Conservation (phyloP, 2,329 filamentous ascomycete genomes). For the Shiraia bambusicola region DNA sequence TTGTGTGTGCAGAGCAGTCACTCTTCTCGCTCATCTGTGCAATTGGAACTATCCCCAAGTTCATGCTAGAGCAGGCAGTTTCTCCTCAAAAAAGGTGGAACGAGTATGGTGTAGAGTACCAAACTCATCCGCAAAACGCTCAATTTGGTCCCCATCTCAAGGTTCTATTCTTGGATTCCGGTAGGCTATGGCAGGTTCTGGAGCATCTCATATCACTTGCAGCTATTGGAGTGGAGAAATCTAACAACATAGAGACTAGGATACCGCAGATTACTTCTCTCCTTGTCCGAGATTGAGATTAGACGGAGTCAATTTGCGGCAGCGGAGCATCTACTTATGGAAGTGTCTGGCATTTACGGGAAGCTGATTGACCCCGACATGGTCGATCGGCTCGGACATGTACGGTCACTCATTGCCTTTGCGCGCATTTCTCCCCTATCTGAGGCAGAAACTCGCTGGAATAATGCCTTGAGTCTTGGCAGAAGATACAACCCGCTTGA, state of each 20-base stretch:
- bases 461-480: no score
- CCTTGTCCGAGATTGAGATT: neutral
- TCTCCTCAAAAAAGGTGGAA: neutral
- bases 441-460: no score
- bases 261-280: neutral
- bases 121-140: neutral
- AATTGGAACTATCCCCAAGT: neutral
- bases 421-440: no score
- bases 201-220: neutral
- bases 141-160: neutral
- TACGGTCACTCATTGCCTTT: no score
- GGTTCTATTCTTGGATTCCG: neutral
- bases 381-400: slow-evolving; percentile 6
- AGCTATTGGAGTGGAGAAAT: neutral
- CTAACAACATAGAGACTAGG: neutral
- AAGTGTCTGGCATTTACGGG: slow-evolving; percentile 6
- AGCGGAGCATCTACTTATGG: slow-evolving; percentile 1
- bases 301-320: neutral
- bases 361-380: slow-evolving; percentile 7
- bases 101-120: neutral
- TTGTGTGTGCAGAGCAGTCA: neutral
- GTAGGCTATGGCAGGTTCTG: neutral
- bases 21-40: neutral
- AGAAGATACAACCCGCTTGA: no score
- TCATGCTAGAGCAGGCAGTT: neutral